These are phyloP conservation scores for Rhododendron williamsianum DNA, from an alignment of 148 eudicot species.

Conservation along the genomic window DNA sequence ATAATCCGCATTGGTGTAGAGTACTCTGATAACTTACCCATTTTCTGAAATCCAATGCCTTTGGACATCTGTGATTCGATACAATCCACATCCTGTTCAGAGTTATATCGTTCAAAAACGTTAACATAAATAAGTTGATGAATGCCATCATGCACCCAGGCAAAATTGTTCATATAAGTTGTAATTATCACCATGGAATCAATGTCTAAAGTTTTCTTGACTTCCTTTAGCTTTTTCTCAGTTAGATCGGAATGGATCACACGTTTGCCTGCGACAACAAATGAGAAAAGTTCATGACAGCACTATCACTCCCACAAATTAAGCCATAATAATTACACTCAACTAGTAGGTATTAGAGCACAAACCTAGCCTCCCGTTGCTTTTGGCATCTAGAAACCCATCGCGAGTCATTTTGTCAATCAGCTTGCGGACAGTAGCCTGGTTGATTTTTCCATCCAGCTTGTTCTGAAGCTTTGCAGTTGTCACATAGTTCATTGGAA, in stretches of 20 bases:
- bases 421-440: conserved; percentile 56
- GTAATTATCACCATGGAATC: conserved; percentile 51
- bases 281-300: background rate
- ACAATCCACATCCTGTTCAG: conserved; percentile 56
- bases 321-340: background rate
- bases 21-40: conserved; percentile 29
- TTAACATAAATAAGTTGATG: background rate
- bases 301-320: background rate
- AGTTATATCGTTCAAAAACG: background rate
- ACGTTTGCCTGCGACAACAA: conserved; percentile 61
- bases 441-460: conserved; percentile 74
- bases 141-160: background rate
- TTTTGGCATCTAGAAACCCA: conserved; percentile 69
- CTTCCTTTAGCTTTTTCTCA: conserved; percentile 73
- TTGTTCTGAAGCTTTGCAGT: conserved; percentile 71
- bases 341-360: conserved; percentile 3
- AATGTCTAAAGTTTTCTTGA: conserved; percentile 47
- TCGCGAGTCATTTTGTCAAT: conserved; percentile 79
- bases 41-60: conserved; percentile 25
- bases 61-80: conserved; percentile 36
- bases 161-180: background rate
- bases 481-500: conserved; percentile 71
- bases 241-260: conserved; percentile 79
- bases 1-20: background rate
- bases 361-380: conserved; percentile 76